Evolutionary conservation across 805 yeast genomes (phyloP).

Genomic region (Barnettozyma botsteinii): DNA sequence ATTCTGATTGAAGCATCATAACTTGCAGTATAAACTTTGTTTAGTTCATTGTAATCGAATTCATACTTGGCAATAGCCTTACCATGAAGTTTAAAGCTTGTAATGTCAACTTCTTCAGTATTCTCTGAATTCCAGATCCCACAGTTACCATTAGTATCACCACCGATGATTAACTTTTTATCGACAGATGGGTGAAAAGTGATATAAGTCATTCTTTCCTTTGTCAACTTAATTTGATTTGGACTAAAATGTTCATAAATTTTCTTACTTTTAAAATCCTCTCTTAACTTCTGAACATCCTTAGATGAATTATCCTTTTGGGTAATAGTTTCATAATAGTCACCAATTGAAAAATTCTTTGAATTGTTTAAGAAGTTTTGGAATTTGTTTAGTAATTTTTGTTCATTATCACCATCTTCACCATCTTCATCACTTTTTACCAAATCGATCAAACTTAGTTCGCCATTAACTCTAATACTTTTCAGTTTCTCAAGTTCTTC

Average conservation of each 20-base stretch:
- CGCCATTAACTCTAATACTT: constrained; percentile 57
- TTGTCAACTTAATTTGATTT: constrained; percentile 60
- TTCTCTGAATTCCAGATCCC: constrained; percentile 79
- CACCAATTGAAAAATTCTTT: constrained; percentile 54
- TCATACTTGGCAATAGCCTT: constrained; percentile 62
- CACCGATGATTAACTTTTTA: constrained; percentile 67
- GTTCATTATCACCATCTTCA: constrained; percentile 29
- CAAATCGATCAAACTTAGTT: constrained; percentile 56
- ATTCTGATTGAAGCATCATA: constrained; percentile 85
- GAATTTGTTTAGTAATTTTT: constrained; percentile 27
- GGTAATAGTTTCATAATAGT: constrained; percentile 53
- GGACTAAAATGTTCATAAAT: constrained; percentile 58
- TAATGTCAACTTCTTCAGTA: constrained; percentile 42
- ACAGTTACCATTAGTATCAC: constrained; percentile 81
- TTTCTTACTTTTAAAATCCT: constrained; percentile 45
- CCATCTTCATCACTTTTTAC: constrained; percentile 36
- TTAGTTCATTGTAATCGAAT: constrained; percentile 43
- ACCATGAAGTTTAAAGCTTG: constrained; percentile 70
- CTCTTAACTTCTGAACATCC: constrained; percentile 42
- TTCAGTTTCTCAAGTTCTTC: constrained; percentile 46
- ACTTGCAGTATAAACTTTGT: constrained; percentile 61
- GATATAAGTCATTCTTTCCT: constrained; percentile 67
- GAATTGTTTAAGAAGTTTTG: constrained; percentile 26
- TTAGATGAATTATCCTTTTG: constrained; percentile 32
- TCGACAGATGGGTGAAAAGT: constrained; percentile 68